Evolutionary conservation across 257 asterid genomes (phyloP), one percentile per base, ranked within the genome.

Genomic region (Gentiana dahurica): DNA sequence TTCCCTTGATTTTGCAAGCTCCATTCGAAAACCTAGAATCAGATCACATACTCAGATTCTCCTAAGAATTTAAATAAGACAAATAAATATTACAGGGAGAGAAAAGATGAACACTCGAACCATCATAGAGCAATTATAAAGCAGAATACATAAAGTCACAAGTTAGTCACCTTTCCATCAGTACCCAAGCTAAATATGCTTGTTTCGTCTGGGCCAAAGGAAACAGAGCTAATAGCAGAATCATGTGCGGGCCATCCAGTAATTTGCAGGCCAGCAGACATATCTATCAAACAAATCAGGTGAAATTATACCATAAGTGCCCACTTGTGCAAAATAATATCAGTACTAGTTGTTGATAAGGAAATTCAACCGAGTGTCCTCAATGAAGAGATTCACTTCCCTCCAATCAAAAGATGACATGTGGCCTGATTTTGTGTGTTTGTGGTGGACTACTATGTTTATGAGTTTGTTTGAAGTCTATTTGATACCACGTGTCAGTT

Each of bases 191-290:
- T 79, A 71, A 87, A 91, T 51, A 87, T 91, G 80, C 98, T 91
- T 58, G 98, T 85, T 85, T 91, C 96, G 15, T 91, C 96, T 5
- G 83, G 87, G 60, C 96, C 96, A 68, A 91, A 91, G 54, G 74
- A 71, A 71, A 91, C 86, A 37, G 98, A 91, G 74, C 89, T 80
- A 64, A 91, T 87, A 35, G 93, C 90, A 71, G 79, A 77, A 65
- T 91, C 98, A 71, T 87, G 96, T 67, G 96, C 96, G 34, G 98
- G 98, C 98, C 96, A 91, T 64, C 96, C 98, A 49, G 90, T 91
- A 58, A 91, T 92, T 87, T 85, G 98, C 76, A 74, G 80, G 45
- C 96, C 92, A 60, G 96, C 94, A 76, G 94, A 78, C 96, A 87
- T 87, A 74, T 91, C 98, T 91, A 67, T 59, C 62, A 53, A 24